These are phyloP conservation scores for Irpex sp. DNA, from an alignment of 1,284 basidiomycete genomes.

Conservation along the genomic window DNA sequence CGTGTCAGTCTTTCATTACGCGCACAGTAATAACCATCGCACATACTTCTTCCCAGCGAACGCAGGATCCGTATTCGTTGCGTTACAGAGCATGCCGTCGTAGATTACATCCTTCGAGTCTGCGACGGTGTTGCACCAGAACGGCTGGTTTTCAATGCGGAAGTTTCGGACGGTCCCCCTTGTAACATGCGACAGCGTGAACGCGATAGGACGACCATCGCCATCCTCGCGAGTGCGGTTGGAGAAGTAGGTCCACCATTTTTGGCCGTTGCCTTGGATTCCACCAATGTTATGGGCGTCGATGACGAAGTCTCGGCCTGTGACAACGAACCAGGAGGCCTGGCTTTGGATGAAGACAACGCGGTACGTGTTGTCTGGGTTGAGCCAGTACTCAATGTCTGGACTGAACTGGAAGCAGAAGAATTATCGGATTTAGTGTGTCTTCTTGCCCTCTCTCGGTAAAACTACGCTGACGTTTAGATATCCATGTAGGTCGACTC, in stretches of 20 bases:
- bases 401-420: constrained; percentile 42
- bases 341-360: constrained; percentile 65
- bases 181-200: constrained; percentile 50
- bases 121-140: constrained; percentile 62
- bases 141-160: constrained; percentile 55
- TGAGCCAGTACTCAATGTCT: constrained; percentile 59
- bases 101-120: constrained; percentile 53
- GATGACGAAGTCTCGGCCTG: constrained; percentile 54
- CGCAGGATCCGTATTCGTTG: constrained; percentile 52
- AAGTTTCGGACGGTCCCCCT: constrained; percentile 49
- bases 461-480: constrained; percentile 39
- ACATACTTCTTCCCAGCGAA: constrained; percentile 49
- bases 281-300: constrained; percentile 59
- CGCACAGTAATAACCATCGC: background rate
- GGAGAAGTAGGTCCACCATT: constrained; percentile 46
- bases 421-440: background rate
- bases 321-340: constrained; percentile 65
- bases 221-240: constrained; percentile 47
- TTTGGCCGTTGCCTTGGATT: constrained; percentile 61
- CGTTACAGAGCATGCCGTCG: constrained; percentile 60
- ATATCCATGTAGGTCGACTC: constrained; percentile 51
- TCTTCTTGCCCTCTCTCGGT: background rate
- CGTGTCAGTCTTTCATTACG: background rate
- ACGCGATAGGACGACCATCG: constrained; percentile 58
- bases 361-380: constrained; percentile 51